A percentile compares a stretch with the other conserved stretches of the same genome.
phyloP scores from a whole-genome alignment of 2,329 filamentous ascomycete species.

The Trichoderma brevicompactum region DNA sequence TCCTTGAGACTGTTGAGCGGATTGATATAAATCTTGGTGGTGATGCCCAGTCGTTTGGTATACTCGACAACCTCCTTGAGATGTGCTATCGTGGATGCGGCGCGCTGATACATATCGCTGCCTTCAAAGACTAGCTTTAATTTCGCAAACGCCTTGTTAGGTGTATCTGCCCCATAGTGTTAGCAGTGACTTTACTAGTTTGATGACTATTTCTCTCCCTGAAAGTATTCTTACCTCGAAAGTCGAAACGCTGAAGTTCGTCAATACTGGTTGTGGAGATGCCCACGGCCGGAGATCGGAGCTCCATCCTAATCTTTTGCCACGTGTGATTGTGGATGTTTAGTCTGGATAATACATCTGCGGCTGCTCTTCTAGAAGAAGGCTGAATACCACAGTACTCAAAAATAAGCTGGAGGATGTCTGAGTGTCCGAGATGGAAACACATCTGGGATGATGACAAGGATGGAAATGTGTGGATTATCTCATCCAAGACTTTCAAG shows the following conservation, averaged over 20 bases:
- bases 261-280: conserved; percentile 89
- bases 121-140: conserved; percentile 65
- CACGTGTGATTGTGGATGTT: conserved; percentile 82
- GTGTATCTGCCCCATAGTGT: conserved; percentile 49
- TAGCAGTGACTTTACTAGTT: conserved; percentile 28
- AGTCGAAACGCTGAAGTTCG: conserved; percentile 89
- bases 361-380: conserved; percentile 70
- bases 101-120: conserved; percentile 71
- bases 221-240: conserved; percentile 63
- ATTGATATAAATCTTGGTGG: conserved; percentile 79
- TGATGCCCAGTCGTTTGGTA: conserved; percentile 73
- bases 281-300: conserved; percentile 79
- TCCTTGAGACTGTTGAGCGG: conserved; percentile 89
- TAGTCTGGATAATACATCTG: conserved; percentile 83
- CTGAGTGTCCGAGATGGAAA: conserved; percentile 88
- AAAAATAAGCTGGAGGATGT: conserved; percentile 84
- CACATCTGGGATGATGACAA: conserved; percentile 75
- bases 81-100: conserved; percentile 77
- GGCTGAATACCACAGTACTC: conserved; percentile 81
- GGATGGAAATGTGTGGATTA: conserved; percentile 78
- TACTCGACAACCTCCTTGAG: conserved; percentile 79
- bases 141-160: conserved; percentile 60
- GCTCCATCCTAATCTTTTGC: conserved; percentile 79
- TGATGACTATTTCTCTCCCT: not conserved
- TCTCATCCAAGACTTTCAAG: conserved; percentile 92